phyloP scores from a whole-genome alignment of 2,329 filamentous ascomycete species.

The Pseudopithomyces maydicus region DNA sequence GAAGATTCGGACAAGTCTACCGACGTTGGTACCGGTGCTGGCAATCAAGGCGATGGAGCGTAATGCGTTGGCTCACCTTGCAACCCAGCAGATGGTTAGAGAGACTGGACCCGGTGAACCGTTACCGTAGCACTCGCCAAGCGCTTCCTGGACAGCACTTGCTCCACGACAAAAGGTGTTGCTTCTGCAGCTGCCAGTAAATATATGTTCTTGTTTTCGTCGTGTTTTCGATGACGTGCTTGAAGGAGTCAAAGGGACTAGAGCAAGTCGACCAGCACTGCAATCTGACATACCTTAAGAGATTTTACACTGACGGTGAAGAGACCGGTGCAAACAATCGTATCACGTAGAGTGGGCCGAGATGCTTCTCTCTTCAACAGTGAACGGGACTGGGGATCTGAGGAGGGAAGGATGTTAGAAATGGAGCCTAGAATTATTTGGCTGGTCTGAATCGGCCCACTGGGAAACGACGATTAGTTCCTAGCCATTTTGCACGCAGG shows the following conservation, averaged over 20 bases:
- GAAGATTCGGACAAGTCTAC: not conserved
- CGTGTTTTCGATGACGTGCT: constrained; percentile 17
- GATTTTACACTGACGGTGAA: not conserved
- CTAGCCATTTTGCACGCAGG: constrained; percentile 17
- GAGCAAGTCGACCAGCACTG: not conserved
- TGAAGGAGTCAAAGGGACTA: not conserved
- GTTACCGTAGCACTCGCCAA: constrained; percentile 7
- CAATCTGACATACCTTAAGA: not conserved
- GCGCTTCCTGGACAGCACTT: not conserved
- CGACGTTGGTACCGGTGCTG: not conserved
- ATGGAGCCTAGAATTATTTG: not conserved
- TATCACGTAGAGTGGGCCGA: constrained; percentile 6
- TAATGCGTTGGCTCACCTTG: constrained; percentile 10
- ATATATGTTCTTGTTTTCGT: constrained; percentile 11
- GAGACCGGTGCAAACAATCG: not conserved
- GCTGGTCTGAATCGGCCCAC: constrained; percentile 13
- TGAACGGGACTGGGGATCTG: not conserved
- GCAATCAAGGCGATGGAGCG: not conserved
- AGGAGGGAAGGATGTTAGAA: not conserved
- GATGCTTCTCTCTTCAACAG: not conserved
- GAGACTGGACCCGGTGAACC: constrained; percentile 6
- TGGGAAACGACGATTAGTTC: not conserved
- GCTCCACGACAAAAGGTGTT: not conserved
- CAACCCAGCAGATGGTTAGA: constrained; percentile 3
- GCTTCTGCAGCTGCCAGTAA: constrained; percentile 14